Evolutionary conservation across 345 rosid genomes (phyloP), one percentile per base, ranked within the genome.

Genomic region (Reutealis trisperma): DNA sequence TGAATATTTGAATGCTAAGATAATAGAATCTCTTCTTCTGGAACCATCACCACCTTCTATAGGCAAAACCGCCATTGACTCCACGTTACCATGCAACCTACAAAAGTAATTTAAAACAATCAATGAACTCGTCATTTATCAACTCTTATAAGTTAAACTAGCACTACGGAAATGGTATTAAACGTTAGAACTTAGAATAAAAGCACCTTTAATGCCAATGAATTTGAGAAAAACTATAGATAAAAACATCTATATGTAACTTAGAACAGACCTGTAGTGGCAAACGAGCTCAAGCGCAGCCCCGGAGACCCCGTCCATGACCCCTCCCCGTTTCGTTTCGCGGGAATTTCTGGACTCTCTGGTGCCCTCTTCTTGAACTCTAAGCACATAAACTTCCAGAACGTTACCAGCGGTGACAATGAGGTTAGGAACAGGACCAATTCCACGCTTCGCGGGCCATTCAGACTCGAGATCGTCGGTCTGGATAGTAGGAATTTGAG

Each of bases 11-110:
- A 96, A 92, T 0, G 97, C 87, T 78, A 96, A 65, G 70, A 93
- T 79, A 57, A 96, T 86, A 0, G 95, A 93, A 83, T 92, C 98
- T 84, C 97, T 93, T 60, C 90, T 86, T 83, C 85, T 90, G 27
- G 91, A 88, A 76, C 83, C 81, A 81, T 81, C 88, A 22, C 89
- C 88, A 30, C 91, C 92, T 72, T 93, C 96, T 73, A 81, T 75
- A 45, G 94, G 86, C 63, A 96, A 67, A 22, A 93, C 91, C 16
- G 88, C 93, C 88, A 96, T 80, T 10, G 95, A 92, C 83, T 93
- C 98, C 47, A 92, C 92, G 60, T 92, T 96, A 73, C 99, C 99
- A 57, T 96, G 97, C 88, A 96, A 79, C 85, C 97, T 94, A 76
- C 71, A 75, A 67, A 30, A 44, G 34, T 6, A 66, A 45, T 8